Evolutionary conservation across 2,329 filamentous ascomycete genomes (phyloP), one percentile per base, ranked within the genome.

Genomic region (Alternaria dauci): DNA sequence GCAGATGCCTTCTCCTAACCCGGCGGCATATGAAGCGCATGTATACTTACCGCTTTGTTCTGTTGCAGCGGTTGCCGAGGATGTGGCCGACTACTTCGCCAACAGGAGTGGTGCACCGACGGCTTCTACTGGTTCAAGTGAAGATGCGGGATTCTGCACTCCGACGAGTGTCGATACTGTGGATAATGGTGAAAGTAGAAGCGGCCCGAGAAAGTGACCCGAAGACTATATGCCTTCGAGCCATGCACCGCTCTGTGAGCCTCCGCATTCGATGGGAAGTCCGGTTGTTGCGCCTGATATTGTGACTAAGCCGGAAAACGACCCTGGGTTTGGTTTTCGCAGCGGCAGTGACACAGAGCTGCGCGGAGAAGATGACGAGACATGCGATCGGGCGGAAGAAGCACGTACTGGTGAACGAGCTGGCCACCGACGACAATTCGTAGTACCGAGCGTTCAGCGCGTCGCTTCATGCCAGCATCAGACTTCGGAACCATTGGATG

Each of bases 61-160:
- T 2, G 30, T 50, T 26, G 47, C 30, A 4, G 47, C 30, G 8
- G 47, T 25, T 16, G 47, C 18, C 1, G 30, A 20, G 0, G 11
- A 36, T 4, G 12, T n/a, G 30, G 23, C 12, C 8, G 30, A 50
- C 14, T 36, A 50, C 32, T 50, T 50, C 8, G 26, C 16, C 6
- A 7, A 5, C 4, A 11, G 25, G 2, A 38, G 7, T n/a, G 11
- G 30, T n/a, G 28, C 5, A 3, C 1, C 43, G 11, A 16, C 5
- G 1, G n/a, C 28, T 1, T 38, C 36, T 8, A 2, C 16, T 6
- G 26, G 14, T 44, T 2, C 2, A n/a, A 7, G 0, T 16, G 16
- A 6, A 18, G 2, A 2, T 8, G 16, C 8, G 3, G 12, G 6
- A 11, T 47, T 3, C 4, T 6, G 0, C 8, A 12, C 1, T 8